Percentiles rank a stretch among this genome's conserved stretches.
phyloP scores from a whole-genome alignment of 2,329 filamentous ascomycete genomes.

The Ophiobolus disseminans region DNA sequence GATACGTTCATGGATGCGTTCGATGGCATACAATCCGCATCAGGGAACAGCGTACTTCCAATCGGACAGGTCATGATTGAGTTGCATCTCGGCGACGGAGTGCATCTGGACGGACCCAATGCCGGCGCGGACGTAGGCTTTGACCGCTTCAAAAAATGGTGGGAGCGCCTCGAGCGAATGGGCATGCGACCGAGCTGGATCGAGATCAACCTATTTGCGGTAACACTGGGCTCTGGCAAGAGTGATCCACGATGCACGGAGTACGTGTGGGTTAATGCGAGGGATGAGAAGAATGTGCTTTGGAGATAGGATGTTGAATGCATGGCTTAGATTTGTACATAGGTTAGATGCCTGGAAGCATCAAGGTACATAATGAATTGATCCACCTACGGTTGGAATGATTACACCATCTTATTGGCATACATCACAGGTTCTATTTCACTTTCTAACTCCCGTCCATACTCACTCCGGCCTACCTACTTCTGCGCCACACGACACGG shows the following conservation, averaged over 20 bases:
- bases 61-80: conserved; percentile 47
- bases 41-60: conserved; percentile 31
- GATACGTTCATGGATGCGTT: conserved; percentile 43
- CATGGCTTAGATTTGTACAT: too few relatives aligned
- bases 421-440: too few relatives aligned
- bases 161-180: conserved; percentile 43
- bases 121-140: conserved; percentile 31
- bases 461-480: too few relatives aligned
- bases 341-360: too few relatives aligned
- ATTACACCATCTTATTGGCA: too few relatives aligned
- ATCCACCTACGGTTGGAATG: too few relatives aligned
- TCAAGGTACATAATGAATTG: too few relatives aligned
- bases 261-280: conserved; percentile 45
- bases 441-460: too few relatives aligned
- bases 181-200: conserved; percentile 46
- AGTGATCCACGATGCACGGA: conserved; percentile 41
- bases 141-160: conserved; percentile 39
- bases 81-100: conserved; percentile 36
- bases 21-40: conserved; percentile 22
- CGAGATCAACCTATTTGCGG: conserved; percentile 43
- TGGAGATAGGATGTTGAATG: conserved; percentile 21
- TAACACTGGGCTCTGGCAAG: conserved; percentile 35
- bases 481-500: background rate
- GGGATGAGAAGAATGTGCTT: conserved; percentile 36
- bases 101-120: conserved; percentile 8